Percentiles rank a stretch among this genome's conserved stretches.
Evolutionary conservation across 495 filamentous ascomycete species (phyloP).

Genomic region (Cercophora newfieldiana): DNA sequence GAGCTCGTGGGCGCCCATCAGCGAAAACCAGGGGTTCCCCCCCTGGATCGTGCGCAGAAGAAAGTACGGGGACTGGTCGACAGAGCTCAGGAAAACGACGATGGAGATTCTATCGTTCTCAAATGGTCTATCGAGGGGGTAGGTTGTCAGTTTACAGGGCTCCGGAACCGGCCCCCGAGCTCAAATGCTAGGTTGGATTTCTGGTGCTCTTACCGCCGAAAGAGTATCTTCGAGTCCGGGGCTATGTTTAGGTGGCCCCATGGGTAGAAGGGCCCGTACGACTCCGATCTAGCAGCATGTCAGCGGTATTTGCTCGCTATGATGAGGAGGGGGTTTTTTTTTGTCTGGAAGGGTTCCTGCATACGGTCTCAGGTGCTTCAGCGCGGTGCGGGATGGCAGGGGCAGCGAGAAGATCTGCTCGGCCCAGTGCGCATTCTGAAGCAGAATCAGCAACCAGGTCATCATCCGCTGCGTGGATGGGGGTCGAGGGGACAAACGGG

Average conservation of each 20-base stretch:
- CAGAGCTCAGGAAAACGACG: constrained; percentile 45
- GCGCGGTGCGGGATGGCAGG: constrained; percentile 48
- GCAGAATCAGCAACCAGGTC: background rate
- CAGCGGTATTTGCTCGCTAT: background rate
- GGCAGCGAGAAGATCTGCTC: constrained; percentile 58
- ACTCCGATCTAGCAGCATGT: constrained; percentile 28
- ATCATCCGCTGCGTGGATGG: background rate
- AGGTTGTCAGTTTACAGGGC: background rate
- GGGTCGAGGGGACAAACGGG: constrained; percentile 23
- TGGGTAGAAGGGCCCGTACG: constrained; percentile 41
- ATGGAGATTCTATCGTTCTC: constrained; percentile 53
- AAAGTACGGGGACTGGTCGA: constrained; percentile 44
- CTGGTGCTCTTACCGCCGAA: constrained; percentile 45
- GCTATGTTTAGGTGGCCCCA: constrained; percentile 45
- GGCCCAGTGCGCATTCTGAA: constrained; percentile 45
- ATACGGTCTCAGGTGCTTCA: constrained; percentile 43
- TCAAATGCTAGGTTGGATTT: no score
- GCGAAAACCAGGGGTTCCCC: constrained; percentile 47
- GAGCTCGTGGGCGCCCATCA: constrained; percentile 51
- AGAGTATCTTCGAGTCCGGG: constrained; percentile 49
- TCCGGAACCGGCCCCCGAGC: no score
- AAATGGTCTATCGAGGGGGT: constrained; percentile 40
- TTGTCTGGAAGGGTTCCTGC: background rate
- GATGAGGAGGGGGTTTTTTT: background rate
- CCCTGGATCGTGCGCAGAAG: constrained; percentile 41